Conservation (phyloP, 1,284 basidiomycete species). For the Coriolopsis trogii region DNA sequence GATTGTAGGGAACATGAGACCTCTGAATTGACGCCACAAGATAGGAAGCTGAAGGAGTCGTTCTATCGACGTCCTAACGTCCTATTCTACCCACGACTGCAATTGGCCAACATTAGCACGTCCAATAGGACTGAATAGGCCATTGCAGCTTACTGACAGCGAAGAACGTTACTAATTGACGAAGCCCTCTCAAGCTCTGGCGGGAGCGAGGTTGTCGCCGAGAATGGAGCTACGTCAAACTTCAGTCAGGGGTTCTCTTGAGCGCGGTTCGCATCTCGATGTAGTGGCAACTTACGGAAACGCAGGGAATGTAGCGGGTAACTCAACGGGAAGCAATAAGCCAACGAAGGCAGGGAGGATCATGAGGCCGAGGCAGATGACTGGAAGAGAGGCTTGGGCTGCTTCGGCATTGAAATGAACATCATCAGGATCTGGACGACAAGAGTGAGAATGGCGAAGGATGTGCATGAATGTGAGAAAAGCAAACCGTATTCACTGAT, state of each 20-base stretch:
- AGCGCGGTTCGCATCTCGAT: conserved; percentile 1
- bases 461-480: conserved; percentile 22
- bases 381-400: conserved; percentile 8
- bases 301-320: not conserved
- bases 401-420: conserved; percentile 22
- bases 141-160: not conserved
- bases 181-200: not conserved
- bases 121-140: not conserved
- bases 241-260: conserved; percentile 6
- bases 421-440: conserved; percentile 14
- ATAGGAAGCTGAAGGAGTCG: conserved; percentile 7
- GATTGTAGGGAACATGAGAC: conserved; percentile 9
- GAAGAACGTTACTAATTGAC: not conserved
- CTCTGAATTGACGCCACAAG: conserved; percentile 13
- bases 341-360: conserved; percentile 18
- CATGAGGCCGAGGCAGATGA: conserved; percentile 30
- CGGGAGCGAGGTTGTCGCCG: not conserved
- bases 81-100: conserved; percentile 17
- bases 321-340: conserved; percentile 16
- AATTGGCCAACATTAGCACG: conserved; percentile 9
- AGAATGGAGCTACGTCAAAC: not conserved
- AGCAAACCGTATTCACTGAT: conserved; percentile 11
- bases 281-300: not conserved
- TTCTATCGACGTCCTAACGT: conserved; percentile 20
- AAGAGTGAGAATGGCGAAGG: conserved; percentile 10